Evolutionary conservation across 148 eudicot species (phyloP), one percentile per base, ranked within the genome.

Genomic region (Vaccinium macrocarpon): DNA sequence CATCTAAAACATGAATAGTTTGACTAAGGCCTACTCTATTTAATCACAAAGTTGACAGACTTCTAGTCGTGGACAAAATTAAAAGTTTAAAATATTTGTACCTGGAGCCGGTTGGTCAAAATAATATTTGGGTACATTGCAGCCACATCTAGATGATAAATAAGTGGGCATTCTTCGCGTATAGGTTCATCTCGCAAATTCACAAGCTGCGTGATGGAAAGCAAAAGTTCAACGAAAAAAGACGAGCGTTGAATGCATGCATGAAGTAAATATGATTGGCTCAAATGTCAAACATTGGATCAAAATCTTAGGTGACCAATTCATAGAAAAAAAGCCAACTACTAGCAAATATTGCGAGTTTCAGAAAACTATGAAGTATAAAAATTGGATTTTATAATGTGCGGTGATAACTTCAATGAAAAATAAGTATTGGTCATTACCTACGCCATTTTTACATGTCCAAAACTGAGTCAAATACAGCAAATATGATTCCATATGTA

Each of bases 81-180:
- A 81, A 76, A 81, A 85, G 55, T 49, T 15, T 29, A 42, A 82
- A 68, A 82, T 51, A 42, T 85, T 81, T 89, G 70, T 76, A 97
- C 99, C 99, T 97, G 99, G 88, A 97, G 99, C 91, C 99, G 93
- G 93, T 97, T 97, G 27, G 99, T 97, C 89, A 97, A 84, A 78
- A 97, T 97, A 80, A 97, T 97, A 84, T 97, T 97, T 8, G 99
- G 99, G 86, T 97, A 97, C 99, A 97, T 97, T 64, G 99, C 99
- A 86, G 99, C 99, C 82, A 97, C 99, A 92, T 97, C 99, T 84
- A 97, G 89, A 92, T 97, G 99, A 90, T 97, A 97, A 81, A 97
- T 97, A 83, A 97, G 95, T 84, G 99, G 99, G 80, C 87, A 88
- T 86, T 97, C 98, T 87, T 95, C 99, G 50, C 98, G 93, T 83